Evolutionary conservation across 2,329 filamentous ascomycete genomes (phyloP), one percentile per base, ranked within the genome.

Genomic region (Sordariomycetes sp.): DNA sequence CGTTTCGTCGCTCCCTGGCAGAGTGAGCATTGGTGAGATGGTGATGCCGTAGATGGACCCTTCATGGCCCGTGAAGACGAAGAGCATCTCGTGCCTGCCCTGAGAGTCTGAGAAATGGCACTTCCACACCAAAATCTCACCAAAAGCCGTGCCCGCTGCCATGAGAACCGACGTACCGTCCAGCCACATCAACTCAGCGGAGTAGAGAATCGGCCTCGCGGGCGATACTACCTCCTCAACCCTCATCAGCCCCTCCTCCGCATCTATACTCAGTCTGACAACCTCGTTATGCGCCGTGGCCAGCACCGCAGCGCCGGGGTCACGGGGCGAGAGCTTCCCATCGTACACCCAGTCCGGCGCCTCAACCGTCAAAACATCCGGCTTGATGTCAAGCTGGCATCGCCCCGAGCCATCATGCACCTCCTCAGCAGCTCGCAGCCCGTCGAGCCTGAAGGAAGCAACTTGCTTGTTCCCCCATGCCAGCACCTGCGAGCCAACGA

Each of bases 21-120:
- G 43, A 6, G 42, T 40, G 15, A 80, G 55, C 43, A 61, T 50
- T 1, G 70, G 61, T 0, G 86, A 94, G 23, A 96, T 82, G 21
- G 78, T 70, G 3, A 98, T 83, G 2, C 86, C 88, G 45, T 95
- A 98, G 19, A 98, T 82, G 1, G 90, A 95, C 0, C 92, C 92
- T 49, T 95, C 87, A 48, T 98, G 92, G 1, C 77, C 78, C 1
- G 65, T 63, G 32, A 82, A 67, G 17, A 74, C 64, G 37, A 62
- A 68, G 4, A 76, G 55, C 15, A 74, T 55, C 43, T 71, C 60
- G 25, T 58, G 59, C 4, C 29, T 16, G 5, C 26, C 18, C 11
- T 15, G 7, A 4, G 26, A 4, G 16, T 28, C 11, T 18, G 26
- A 17, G n/a, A 69, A 45, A 30, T 62, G 59, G 45, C 76, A 87